Conservation (phyloP, 148 eudicot species). For the Selenicereus undatus region DNA sequence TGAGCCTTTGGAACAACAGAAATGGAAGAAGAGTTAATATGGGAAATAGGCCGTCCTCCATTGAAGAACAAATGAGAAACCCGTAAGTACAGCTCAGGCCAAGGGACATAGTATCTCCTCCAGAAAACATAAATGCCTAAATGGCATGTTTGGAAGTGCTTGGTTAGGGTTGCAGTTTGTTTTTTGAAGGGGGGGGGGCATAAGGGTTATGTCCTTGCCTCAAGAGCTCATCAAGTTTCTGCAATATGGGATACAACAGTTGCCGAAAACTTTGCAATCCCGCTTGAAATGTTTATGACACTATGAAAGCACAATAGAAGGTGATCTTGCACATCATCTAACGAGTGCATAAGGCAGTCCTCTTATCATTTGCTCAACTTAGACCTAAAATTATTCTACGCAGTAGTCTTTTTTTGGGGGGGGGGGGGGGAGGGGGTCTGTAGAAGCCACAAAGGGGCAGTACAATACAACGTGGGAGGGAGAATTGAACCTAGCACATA, state of each 20-base stretch:
- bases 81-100: not conserved
- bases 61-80: not conserved
- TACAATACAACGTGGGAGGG: too few species aligned
- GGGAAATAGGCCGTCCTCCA: not conserved
- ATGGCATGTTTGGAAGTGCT: not conserved
- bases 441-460: too few species aligned
- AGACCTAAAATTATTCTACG: not conserved
- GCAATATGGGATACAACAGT: not conserved
- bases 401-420: not conserved
- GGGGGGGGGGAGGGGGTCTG: too few species aligned
- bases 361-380: not conserved
- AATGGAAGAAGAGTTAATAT: not conserved
- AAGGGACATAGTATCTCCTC: not conserved
- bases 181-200: not conserved
- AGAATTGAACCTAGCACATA: too few species aligned
- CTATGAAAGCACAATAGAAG: not conserved
- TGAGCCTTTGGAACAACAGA: not conserved
- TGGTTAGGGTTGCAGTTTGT: not conserved
- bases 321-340: not conserved
- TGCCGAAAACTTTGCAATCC: not conserved
- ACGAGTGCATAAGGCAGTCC: conserved; percentile 1
- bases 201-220: not conserved
- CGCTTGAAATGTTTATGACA: not conserved
- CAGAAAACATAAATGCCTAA: not conserved
- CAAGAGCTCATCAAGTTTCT: not conserved